phyloP scores from a whole-genome alignment of 2,329 filamentous ascomycete species.

The Penicillium brasilianum region DNA sequence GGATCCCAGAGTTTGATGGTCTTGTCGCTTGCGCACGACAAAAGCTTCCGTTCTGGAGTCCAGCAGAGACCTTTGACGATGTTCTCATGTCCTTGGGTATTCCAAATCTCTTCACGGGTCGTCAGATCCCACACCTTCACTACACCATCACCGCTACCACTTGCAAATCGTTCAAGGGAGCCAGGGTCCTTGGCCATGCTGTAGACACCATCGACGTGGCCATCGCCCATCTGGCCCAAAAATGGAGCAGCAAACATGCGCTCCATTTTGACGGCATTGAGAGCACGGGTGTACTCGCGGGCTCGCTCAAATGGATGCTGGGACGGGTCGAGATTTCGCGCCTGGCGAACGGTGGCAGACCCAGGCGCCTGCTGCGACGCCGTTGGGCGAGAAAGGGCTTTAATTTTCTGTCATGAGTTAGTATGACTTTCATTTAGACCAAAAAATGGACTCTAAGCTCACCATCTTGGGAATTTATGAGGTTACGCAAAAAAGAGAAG shows the following conservation, averaged over 20 bases:
- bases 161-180: conserved; percentile 75
- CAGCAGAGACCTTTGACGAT: conserved; percentile 91
- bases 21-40: conserved; percentile 85
- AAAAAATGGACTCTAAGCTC: conserved; percentile 18
- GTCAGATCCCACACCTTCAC: conserved; percentile 91
- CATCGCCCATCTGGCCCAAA: conserved; percentile 81
- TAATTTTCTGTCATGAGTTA: conserved; percentile 58
- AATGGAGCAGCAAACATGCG: conserved; percentile 90
- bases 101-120: conserved; percentile 74
- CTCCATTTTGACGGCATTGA: conserved; percentile 89
- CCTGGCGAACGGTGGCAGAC: conserved; percentile 51
- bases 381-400: conserved; percentile 55
- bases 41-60: conserved; percentile 81
- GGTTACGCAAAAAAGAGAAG: conserved; percentile 21
- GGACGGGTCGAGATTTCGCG: conserved; percentile 72
- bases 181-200: conserved; percentile 79
- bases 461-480: conserved; percentile 38
- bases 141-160: conserved; percentile 87
- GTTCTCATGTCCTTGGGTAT: conserved; percentile 84
- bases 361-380: conserved; percentile 55
- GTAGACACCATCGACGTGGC: conserved; percentile 91
- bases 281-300: conserved; percentile 77
- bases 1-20: conserved; percentile 92
- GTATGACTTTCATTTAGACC: background rate
- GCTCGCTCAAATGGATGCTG: conserved; percentile 91